These are phyloP conservation scores for Jackrogersella multiformis DNA, from an alignment of 495 filamentous ascomycete species.

Conservation along the genomic window DNA sequence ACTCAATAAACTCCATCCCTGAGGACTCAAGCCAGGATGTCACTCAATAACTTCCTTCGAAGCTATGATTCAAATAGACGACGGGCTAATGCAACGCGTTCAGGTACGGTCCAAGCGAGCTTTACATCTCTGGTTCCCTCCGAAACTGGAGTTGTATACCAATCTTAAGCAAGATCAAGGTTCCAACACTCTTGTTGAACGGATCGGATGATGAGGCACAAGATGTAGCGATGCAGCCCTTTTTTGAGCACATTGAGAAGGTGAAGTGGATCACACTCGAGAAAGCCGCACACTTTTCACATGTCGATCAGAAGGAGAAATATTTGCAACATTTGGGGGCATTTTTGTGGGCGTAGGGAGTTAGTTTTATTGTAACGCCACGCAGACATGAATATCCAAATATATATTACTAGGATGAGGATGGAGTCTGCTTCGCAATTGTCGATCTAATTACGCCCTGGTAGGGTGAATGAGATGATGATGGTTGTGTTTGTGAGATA, in stretches of 20 bases:
- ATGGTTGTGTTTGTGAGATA: too few relatives aligned
- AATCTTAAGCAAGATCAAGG: constrained; percentile 49
- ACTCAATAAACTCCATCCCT: neutral
- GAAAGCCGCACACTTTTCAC: constrained; percentile 56
- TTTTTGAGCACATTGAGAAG: constrained; percentile 54
- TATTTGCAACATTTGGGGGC: constrained; percentile 41
- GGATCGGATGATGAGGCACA: constrained; percentile 60
- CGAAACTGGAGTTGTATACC: constrained; percentile 34
- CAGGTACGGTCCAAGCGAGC: constrained; percentile 38
- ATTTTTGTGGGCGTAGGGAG: constrained; percentile 25
- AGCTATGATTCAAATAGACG: too few relatives aligned
- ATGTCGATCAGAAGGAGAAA: constrained; percentile 56
- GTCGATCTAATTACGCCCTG: too few relatives aligned
- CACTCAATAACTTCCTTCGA: neutral
- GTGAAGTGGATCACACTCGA: constrained; percentile 59
- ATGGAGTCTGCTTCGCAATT: too few relatives aligned
- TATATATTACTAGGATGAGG: too few relatives aligned
- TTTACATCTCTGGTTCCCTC: constrained; percentile 25
- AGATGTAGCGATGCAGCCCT: constrained; percentile 55
- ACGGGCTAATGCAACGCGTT: neutral
- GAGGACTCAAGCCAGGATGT: neutral
- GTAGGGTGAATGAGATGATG: too few relatives aligned
- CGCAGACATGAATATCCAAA: too few relatives aligned
- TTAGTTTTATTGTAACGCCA: too few relatives aligned
- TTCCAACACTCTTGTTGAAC: constrained; percentile 58